These are phyloP conservation scores for Spiraea crenata DNA, from an alignment of 331 rosid genomes.

Conservation along the genomic window DNA sequence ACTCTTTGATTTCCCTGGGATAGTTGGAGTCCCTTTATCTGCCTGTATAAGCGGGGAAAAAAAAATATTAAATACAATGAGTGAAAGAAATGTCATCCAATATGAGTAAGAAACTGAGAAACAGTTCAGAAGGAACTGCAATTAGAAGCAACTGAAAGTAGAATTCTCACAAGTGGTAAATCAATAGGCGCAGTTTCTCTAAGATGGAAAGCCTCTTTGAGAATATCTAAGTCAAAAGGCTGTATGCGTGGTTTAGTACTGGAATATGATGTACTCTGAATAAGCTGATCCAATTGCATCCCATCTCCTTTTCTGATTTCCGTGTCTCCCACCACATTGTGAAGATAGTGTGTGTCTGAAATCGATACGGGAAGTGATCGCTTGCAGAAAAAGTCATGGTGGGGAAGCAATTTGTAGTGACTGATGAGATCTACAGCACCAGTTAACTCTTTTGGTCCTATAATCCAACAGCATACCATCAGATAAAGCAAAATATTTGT, in stretches of 20 bases:
- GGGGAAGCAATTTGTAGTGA: constrained; percentile 82
- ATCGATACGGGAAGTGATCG: constrained; percentile 80
- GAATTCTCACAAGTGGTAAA: constrained; percentile 70
- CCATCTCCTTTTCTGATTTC: constrained; percentile 98
- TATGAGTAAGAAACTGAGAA: constrained; percentile 1
- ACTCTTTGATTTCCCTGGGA: constrained; percentile 72
- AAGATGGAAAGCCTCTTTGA: constrained; percentile 85
- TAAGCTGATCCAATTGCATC: constrained; percentile 95
- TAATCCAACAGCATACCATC: constrained; percentile 2
- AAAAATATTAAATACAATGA: not conserved
- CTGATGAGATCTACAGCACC: constrained; percentile 91
- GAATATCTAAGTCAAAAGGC: constrained; percentile 77
- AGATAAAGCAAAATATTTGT: not conserved
- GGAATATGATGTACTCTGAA: constrained; percentile 59
- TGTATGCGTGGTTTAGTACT: constrained; percentile 74
- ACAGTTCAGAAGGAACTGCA: constrained; percentile 7
- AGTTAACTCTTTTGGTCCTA: constrained; percentile 96
- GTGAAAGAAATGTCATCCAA: not conserved
- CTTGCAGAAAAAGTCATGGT: constrained; percentile 96
- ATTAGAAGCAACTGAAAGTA: constrained; percentile 16
- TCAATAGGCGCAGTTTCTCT: constrained; percentile 77
- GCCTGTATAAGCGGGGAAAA: constrained; percentile 49
- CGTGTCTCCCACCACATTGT: constrained; percentile 90
- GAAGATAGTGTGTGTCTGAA: constrained; percentile 83
- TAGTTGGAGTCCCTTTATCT: constrained; percentile 85